Base-by-base conservation (phyloP, 176 grass and related monocot species). In the Coix lacrymajobi region DNA sequence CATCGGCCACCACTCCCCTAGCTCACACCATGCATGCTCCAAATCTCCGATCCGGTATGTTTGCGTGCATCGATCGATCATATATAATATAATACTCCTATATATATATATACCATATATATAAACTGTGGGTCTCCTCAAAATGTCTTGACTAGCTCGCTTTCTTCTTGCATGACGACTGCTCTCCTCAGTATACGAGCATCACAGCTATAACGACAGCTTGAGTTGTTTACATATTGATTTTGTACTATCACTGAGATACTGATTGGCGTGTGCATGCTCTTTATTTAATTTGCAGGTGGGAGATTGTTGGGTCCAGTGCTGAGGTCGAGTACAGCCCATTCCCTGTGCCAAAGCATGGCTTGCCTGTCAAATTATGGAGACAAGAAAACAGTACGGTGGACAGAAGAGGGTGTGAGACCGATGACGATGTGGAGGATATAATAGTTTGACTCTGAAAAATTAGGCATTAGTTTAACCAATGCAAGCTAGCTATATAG, bases 341-440 rank as follows among this genome's bases (percentile, higher is more conserved):
- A n/a, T 99, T 99, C 85, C 97, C 97, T 19, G 85, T 99, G 14
- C 97, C 97, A n/a, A 92, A 93, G 65, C 73, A 92, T 17, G 97
- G 97, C 10, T 43, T 99, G 40, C 89, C 79, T 17, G 71, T 68
- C 6, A 96, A 81, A 48, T 49, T 96, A 36, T 79, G 87, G 89
- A 76, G 84, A n/a, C n/a, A n/a, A 3, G 67, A 68, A 20, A 28
- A 72, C 29, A 61, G 11, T 38, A 54, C 36, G 0, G 12, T 60
- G 31, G 24, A 62, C 4, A 57, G 40, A 22, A 77, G 78, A 10
- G 33, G 40, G 3, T 38, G 39, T 66, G 33, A 60, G 8, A 61
- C 56, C 56, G 56, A 2, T 67, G 48, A 24, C 11, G 41, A 85
- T 57, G 31, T 75, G 39, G 36, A 76, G 40, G 65, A 84, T 25